Percentiles rank a stretch among this genome's conserved stretches.
Conservation (phyloP, 2,329 filamentous ascomycete genomes). For the Aspergillus tamarii region DNA sequence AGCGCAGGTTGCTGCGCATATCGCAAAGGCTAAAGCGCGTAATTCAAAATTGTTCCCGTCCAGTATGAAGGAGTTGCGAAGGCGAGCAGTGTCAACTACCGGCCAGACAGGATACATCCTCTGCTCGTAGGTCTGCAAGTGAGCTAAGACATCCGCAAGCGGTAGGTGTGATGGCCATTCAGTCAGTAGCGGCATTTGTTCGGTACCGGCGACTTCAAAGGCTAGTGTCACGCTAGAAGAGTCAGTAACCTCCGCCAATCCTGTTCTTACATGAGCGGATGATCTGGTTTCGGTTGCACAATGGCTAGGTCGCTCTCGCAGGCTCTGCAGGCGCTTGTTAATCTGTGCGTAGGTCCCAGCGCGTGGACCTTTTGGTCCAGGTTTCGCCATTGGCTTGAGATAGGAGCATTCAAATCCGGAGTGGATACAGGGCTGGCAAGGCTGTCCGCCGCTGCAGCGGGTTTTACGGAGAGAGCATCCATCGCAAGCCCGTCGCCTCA, state of each 20-base stretch:
- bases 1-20: not conserved
- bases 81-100: not conserved
- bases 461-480: not conserved
- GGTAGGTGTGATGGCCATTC: not conserved
- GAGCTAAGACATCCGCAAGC: not conserved
- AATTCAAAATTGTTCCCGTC: not conserved
- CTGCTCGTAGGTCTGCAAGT: not conserved
- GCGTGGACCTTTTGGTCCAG: not conserved
- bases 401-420: not conserved
- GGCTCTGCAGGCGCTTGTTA: not conserved
- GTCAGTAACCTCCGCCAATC: not conserved
- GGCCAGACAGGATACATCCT: not conserved
- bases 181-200: not conserved
- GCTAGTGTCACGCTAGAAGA: not conserved
- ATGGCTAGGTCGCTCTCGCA: not conserved
- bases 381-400: not conserved
- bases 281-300: not conserved
- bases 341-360: not conserved
- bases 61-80: not conserved
- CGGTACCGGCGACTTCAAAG: not conserved
- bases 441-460: not conserved
- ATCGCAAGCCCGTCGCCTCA: not conserved
- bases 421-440: not conserved
- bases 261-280: not conserved
- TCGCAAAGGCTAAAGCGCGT: not conserved